Conservation (phyloP, 768 basidiomycete species). For the Cubamyces sp. region DNA sequence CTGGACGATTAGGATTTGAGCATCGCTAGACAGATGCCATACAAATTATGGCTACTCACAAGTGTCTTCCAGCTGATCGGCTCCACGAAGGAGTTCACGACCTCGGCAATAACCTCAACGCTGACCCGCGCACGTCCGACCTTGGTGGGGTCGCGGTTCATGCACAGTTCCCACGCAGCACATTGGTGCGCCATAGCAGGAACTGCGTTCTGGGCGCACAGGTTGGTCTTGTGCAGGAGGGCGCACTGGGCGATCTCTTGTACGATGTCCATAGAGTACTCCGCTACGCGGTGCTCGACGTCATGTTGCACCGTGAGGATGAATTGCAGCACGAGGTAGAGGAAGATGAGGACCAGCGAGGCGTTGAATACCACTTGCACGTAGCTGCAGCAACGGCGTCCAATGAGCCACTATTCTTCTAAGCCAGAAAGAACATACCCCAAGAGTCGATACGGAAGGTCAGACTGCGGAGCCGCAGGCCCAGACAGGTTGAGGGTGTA, state of each 20-base stretch:
- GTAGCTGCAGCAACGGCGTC: slow-evolving; percentile 54
- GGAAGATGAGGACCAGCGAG: slow-evolving; percentile 76
- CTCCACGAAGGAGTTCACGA: slow-evolving; percentile 96
- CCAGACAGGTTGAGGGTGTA: slow-evolving; percentile 84
- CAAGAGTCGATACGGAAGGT: slow-evolving; percentile 80
- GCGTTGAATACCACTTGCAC: slow-evolving; percentile 95
- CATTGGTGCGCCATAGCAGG: slow-evolving; percentile 91
- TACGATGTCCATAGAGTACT: slow-evolving; percentile 90
- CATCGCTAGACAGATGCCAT: background rate
- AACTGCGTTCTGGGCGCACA: slow-evolving; percentile 73
- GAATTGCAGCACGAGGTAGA: slow-evolving; percentile 86
- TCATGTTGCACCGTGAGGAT: slow-evolving; percentile 90
- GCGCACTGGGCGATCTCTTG: slow-evolving; percentile 92
- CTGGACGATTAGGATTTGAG: slow-evolving; percentile 39
- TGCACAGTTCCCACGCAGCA: slow-evolving; percentile 89
- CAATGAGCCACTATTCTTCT: background rate
- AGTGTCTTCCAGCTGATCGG: slow-evolving; percentile 97
- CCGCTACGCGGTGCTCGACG: slow-evolving; percentile 83
- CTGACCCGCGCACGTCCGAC: slow-evolving; percentile 89
- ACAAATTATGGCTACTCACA: slow-evolving; percentile 49
- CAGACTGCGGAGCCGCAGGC: slow-evolving; percentile 56
- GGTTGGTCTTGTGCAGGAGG: slow-evolving; percentile 77
- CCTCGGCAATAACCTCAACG: slow-evolving; percentile 94
- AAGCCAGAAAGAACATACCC: slow-evolving; percentile 54
- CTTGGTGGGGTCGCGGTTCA: slow-evolving; percentile 91